Evolutionary conservation across 768 basidiomycete genomes (phyloP).

Genomic region (Mycena vitilis): DNA sequence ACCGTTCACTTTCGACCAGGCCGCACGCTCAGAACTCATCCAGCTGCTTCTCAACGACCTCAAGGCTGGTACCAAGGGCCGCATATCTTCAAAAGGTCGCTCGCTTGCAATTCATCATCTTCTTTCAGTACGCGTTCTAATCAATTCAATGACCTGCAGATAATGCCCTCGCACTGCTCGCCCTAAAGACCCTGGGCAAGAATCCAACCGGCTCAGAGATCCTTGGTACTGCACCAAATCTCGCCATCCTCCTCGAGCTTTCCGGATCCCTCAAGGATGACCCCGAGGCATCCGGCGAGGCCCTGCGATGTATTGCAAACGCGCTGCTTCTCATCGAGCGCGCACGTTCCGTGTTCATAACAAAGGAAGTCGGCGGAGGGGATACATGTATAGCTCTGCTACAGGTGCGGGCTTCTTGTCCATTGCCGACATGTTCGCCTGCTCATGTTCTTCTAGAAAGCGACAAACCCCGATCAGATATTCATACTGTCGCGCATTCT

Average conservation of each 20-base stretch:
- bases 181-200: conserved; percentile 81
- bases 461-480: conserved; percentile 68
- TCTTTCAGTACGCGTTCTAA: conserved; percentile 15
- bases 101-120: conserved; percentile 14
- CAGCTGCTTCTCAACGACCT: conserved; percentile 72
- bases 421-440: conserved; percentile 26
- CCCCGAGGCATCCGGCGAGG: conserved; percentile 71
- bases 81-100: conserved; percentile 67
- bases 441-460: conserved; percentile 59
- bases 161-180: conserved; percentile 71
- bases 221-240: conserved; percentile 65
- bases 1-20: conserved; percentile 59
- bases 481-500: conserved; percentile 83
- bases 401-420: conserved; percentile 57
- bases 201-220: conserved; percentile 74
- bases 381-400: conserved; percentile 65
- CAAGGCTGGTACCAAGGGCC: conserved; percentile 48
- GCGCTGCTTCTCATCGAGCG: conserved; percentile 76
- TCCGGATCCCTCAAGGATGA: conserved; percentile 67
- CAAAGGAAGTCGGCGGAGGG: conserved; percentile 72
- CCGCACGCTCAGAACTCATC: conserved; percentile 66
- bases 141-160: conserved; percentile 56
- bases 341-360: conserved; percentile 68
- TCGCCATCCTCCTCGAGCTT: conserved; percentile 66
- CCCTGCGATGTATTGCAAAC: conserved; percentile 83